These are phyloP conservation scores for Jaltomata sinuosa DNA, from an alignment of 257 asterid species.

Conservation along the genomic window DNA sequence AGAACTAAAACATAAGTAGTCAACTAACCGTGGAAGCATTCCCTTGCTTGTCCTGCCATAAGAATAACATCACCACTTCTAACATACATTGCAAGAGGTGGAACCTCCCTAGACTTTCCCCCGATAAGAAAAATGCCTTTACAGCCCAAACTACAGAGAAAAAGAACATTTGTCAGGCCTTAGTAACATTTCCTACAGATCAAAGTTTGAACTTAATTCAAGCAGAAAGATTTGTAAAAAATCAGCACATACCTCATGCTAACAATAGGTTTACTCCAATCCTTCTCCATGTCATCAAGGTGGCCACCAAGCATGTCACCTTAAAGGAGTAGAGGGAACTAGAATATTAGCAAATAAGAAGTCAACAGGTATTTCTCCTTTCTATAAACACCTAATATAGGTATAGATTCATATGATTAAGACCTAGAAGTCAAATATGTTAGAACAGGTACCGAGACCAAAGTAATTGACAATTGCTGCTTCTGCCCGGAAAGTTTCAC, in stretches of 20 bases:
- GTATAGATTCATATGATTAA: not conserved
- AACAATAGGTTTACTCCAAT: slow-evolving; percentile 97
- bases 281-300: slow-evolving; percentile 98
- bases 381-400: not conserved
- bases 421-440: not conserved
- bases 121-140: slow-evolving; percentile 95
- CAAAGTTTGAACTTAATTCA: not conserved
- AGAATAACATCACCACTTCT: slow-evolving; percentile 88
- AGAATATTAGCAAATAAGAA: not conserved
- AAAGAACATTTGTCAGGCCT: slow-evolving; percentile 1
- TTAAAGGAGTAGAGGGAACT: slow-evolving; percentile 17
- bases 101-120: slow-evolving; percentile 72
- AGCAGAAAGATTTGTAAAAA: not conserved
- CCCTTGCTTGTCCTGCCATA: slow-evolving; percentile 94
- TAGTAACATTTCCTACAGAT: not conserved
- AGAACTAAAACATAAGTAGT: not conserved
- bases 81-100: slow-evolving; percentile 80
- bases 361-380: not conserved
- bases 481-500: slow-evolving; percentile 76
- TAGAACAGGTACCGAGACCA: slow-evolving; percentile 40
- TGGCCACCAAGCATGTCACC: slow-evolving; percentile 97
- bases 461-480: slow-evolving; percentile 97
- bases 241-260: slow-evolving; percentile 67
- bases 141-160: slow-evolving; percentile 69
- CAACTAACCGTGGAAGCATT: slow-evolving; percentile 81